These are phyloP conservation scores for Fusarium sp. DNA, from an alignment of 2,329 filamentous ascomycete genomes.

Conservation along the genomic window DNA sequence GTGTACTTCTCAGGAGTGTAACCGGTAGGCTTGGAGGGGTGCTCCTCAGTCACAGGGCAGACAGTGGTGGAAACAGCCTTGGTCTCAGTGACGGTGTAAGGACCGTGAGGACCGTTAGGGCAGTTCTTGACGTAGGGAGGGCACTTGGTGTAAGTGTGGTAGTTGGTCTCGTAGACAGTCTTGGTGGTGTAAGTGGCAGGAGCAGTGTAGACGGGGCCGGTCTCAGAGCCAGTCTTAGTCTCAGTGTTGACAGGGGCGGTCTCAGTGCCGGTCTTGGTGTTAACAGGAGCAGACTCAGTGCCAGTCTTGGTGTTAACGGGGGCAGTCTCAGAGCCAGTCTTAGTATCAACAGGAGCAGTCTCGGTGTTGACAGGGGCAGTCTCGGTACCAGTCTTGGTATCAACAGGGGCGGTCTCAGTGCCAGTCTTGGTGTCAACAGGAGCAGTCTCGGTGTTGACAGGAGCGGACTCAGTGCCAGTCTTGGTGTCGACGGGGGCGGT, in stretches of 20 bases:
- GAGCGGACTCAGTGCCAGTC: not conserved
- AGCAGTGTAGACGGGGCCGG: constrained; percentile 2
- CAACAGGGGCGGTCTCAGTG: not conserved
- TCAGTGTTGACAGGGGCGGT: not conserved
- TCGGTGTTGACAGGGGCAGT: not conserved
- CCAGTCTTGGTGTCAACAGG: not conserved
- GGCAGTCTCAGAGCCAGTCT: constrained; percentile 1
- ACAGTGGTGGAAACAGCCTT: constrained; percentile 58
- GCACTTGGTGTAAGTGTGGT: constrained; percentile 51
- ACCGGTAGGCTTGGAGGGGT: constrained; percentile 41
- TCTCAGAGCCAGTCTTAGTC: constrained; percentile 12
- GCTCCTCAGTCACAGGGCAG: constrained; percentile 57
- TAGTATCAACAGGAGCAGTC: not conserved
- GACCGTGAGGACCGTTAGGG: constrained; percentile 44
- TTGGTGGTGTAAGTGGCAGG: constrained; percentile 49
- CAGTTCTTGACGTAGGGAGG: constrained; percentile 52
- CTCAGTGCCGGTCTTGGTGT: not conserved
- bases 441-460: not conserved
- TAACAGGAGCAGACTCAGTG: not conserved
- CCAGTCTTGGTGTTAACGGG: constrained; percentile 5
- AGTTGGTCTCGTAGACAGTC: constrained; percentile 51
- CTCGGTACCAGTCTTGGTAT: not conserved
- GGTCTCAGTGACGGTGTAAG: constrained; percentile 52
- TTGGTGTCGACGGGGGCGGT: not conserved
- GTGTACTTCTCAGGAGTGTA: constrained; percentile 51